Base-by-base conservation (phyloP, 108 stramenopile species). In the Epithemia pelagica region DNA sequence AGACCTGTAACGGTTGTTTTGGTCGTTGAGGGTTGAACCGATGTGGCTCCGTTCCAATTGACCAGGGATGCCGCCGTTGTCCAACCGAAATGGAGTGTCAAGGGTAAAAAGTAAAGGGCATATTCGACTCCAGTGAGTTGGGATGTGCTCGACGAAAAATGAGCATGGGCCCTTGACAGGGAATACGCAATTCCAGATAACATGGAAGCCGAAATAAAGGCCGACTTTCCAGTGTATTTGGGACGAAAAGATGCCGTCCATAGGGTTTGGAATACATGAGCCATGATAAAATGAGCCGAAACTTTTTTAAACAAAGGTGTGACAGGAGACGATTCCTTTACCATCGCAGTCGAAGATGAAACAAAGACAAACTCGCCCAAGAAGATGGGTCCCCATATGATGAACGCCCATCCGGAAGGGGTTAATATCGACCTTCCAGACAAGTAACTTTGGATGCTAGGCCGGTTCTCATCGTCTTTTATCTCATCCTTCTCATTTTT, bases 321-420 rank as follows among this genome's bases (percentile, higher is more conserved):
- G 83, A 82, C 68, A 82, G 68, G 8, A 56, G 78, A 60, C 54
- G 76, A 67, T 15, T 58, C 7, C 32, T 85, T 80, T 60, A 68
- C 32, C 57, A 58, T 54, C 64, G 63, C 25, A 70, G 54, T 22
- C 2, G 80, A 22, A 74, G 52, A 66, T 85, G 89, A 7, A 77
- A 72, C 28, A 85, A 59, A 1, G 75, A 64, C 59, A 76, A 94
- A 22, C 78, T 71, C 32, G 82, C 81, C 66, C 86, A 80, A 65
- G 69, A 87, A 93, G 65, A 93, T 93, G 24, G 88, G 64, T 18
- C 80, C 86, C 92, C 92, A 94, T 64, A 94, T 94, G 22, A 78
- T 65, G 71, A 94, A 94, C 33, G 92, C 85, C 54, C 62, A 68
- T 0, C 78, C 82, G 22, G 73, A 71, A 1, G 92, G 92, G 0